A percentile compares a stretch with the other conserved stretches of the same genome.
phyloP scores from a whole-genome alignment of 768 basidiomycete genomes.

The Hortiboletus campestris region DNA sequence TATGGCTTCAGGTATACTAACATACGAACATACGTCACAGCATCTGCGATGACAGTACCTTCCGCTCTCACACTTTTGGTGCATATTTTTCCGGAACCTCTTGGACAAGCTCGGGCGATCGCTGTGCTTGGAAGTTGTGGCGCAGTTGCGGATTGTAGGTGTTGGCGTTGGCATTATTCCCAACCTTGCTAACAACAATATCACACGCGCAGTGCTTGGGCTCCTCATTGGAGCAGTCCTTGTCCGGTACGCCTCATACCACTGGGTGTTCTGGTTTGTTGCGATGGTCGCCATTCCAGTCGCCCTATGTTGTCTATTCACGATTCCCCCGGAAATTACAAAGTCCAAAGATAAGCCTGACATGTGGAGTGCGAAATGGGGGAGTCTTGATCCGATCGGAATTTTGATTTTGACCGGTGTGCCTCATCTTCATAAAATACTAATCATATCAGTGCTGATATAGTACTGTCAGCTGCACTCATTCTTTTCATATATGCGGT shows the following conservation, averaged over 20 bases:
- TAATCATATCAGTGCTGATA: background rate
- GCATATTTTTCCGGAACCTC: conserved; percentile 46
- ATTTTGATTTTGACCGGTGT: conserved; percentile 38
- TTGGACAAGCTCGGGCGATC: conserved; percentile 47
- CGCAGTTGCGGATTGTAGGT: conserved; percentile 43
- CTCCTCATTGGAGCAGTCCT: conserved; percentile 46
- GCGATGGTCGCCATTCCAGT: conserved; percentile 39
- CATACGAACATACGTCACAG: conserved; percentile 19
- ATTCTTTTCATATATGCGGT: conserved; percentile 43
- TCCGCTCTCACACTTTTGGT: conserved; percentile 51
- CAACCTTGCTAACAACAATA: background rate
- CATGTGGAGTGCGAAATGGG: conserved; percentile 18
- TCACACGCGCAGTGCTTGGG: conserved; percentile 34
- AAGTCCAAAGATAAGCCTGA: conserved; percentile 1
- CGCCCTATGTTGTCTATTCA: conserved; percentile 29
- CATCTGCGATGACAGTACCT: conserved; percentile 50
- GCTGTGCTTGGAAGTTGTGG: conserved; percentile 46
- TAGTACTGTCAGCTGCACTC: conserved; percentile 28
- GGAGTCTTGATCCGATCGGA: conserved; percentile 38
- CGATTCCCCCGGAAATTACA: conserved; percentile 32
- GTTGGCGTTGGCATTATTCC: background rate
- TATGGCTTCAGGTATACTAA: background rate
- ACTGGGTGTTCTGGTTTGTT: conserved; percentile 52
- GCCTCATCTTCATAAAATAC: background rate
- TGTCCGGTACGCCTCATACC: conserved; percentile 40